These are phyloP conservation scores for Schizochytrium sp. DNA, from an alignment of 108 stramenopile species.

Conservation along the genomic window DNA sequence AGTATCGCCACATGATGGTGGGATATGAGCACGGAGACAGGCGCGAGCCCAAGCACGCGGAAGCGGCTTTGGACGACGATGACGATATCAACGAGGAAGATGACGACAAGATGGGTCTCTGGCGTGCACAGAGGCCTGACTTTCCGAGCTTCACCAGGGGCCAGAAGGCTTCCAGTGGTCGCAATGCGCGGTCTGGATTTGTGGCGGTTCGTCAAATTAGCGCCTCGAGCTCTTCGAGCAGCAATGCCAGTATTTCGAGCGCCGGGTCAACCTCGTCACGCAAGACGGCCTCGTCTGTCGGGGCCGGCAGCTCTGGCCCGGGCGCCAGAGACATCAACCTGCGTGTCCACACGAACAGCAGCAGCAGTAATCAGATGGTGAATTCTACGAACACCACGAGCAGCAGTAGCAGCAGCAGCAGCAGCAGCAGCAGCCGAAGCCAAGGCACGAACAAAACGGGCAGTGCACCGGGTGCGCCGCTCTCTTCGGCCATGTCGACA, in stretches of 20 bases:
- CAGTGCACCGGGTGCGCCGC: neutral
- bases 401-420: neutral
- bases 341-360: too few relatives aligned
- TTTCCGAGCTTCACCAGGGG: neutral
- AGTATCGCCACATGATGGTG: too few relatives aligned
- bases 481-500: neutral
- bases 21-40: too few relatives aligned
- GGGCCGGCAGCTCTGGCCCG: too few relatives aligned
- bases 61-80: too few relatives aligned
- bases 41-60: too few relatives aligned
- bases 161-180: neutral
- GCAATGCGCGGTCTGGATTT: neutral
- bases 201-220: neutral
- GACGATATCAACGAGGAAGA: too few relatives aligned
- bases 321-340: too few relatives aligned
- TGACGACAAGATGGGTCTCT: neutral
- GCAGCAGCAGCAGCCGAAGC: neutral
- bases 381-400: too few relatives aligned
- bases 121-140: neutral
- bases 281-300: neutral
- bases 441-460: too few relatives aligned
- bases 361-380: too few relatives aligned
- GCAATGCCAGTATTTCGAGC: neutral
- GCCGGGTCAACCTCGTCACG: neutral
- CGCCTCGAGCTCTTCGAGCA: neutral